These are phyloP conservation scores for Populus ilicifolia DNA, from an alignment of 345 rosid species.

Conservation along the genomic window DNA sequence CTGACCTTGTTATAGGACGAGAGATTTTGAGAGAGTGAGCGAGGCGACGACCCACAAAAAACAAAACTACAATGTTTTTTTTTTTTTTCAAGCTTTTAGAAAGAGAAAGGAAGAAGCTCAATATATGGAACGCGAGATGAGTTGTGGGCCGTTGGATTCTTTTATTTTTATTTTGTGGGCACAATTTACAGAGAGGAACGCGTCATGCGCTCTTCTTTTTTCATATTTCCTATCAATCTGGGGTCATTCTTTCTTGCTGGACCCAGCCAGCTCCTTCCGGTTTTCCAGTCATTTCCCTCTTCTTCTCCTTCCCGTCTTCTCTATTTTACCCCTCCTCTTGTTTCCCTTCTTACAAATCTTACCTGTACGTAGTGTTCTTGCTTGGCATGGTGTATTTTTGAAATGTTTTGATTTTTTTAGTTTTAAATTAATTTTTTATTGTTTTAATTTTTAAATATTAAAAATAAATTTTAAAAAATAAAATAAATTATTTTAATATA, in stretches of 20 bases:
- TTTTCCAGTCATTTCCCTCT: constrained; percentile 9
- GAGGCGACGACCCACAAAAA: background rate
- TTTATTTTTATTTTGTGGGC: constrained; percentile 4
- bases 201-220: constrained; percentile 12
- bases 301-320: background rate
- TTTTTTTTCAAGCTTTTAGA: background rate
- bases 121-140: constrained; percentile 8
- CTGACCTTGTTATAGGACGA: background rate
- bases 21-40: background rate
- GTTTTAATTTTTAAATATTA: too few species aligned
- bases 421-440: background rate
- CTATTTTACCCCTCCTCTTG: background rate
- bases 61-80: background rate
- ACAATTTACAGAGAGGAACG: constrained; percentile 15
- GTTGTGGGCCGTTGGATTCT: constrained; percentile 24
- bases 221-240: background rate
- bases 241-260: background rate
- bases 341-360: background rate
- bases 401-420: too few species aligned
- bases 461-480: too few species aligned
- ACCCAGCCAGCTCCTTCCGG: constrained; percentile 16
- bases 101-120: background rate
- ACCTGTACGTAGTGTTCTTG: background rate
- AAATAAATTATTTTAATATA: too few species aligned
- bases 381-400: too few species aligned